Base-by-base conservation (phyloP, 768 basidiomycete species). In the Fibroporia radiculosa region DNA sequence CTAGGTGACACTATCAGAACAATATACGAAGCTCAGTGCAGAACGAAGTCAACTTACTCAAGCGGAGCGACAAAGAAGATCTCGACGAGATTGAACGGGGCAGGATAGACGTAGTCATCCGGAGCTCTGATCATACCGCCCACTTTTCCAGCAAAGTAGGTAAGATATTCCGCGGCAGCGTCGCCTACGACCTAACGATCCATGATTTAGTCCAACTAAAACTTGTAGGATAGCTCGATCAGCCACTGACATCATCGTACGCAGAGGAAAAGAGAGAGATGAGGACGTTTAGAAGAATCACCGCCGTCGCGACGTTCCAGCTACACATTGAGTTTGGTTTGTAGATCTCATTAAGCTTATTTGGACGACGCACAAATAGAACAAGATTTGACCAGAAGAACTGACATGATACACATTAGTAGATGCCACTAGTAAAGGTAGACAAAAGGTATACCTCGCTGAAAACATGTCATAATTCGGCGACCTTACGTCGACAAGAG, bases 231-330 rank as follows among this genome's bases (percentile, higher is more conserved):
- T 14, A 20, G 13, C 11, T 12, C 5, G 29, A 11, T 22, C 2
- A 34, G 5, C 20, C n/a, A 66, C 74, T 61, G 44, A 88, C 90
- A 55, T 93, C 92, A 10, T 82, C 78, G 56, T 95, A 95, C 1
- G 92, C 91, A 40, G 91, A 89, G 14, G 92, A 82, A 61, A 96
- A 96, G 54, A 97, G 67, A n/a, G 93, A 96, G 54, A 97, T 92
- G 57, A 97, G 73, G 58, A 97, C 81, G 59, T 97, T 97, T 60
- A 96, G 76, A 40, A 96, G 72, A 43, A 97, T 77, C 40, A 96
- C 74, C 14, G 79, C 84, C 2, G 88, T 84, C 18, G 81, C 74
- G 43, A 89, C 75, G 64, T 83, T 91, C 91, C 90, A 93, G 34
- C 83, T 84, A 49, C 16, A 12, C n/a, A n/a, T n/a, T n/a, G n/a